Conservation (phyloP, 345 rosid genomes). For the Durio zibethinus region DNA sequence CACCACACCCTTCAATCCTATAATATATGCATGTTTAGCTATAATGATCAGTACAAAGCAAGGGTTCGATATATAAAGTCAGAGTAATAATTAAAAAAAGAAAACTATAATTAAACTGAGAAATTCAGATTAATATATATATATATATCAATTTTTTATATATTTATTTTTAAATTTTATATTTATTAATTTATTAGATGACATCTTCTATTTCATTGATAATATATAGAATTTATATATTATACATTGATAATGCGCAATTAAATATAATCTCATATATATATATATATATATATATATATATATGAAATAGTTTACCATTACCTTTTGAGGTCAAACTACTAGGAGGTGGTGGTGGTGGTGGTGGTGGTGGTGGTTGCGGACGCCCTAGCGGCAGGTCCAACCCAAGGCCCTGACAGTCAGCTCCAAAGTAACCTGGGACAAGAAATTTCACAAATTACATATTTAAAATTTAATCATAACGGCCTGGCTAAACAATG, state of each 20-base stretch:
- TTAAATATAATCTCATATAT: not conserved
- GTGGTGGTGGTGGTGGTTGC: not conserved
- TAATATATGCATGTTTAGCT: not conserved
- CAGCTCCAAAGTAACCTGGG: constrained; percentile 2
- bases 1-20: not conserved
- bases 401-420: not conserved
- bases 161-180: not conserved
- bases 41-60: not conserved
- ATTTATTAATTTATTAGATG: too few relatives aligned
- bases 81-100: not conserved
- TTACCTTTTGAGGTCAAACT: not conserved
- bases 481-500: not conserved
- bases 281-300: not conserved
- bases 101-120: not conserved
- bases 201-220: not conserved
- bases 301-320: not conserved
- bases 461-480: not conserved
- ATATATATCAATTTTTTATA: too few relatives aligned
- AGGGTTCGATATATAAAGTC: not conserved
- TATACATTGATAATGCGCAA: not conserved
- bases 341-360: not conserved
- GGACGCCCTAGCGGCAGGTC: not conserved
- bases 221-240: not conserved
- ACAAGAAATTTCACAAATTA: not conserved
- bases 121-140: not conserved